Evolutionary conservation across 2,329 filamentous ascomycete species (phyloP).

Genomic region (Cordyceps cicadae): DNA sequence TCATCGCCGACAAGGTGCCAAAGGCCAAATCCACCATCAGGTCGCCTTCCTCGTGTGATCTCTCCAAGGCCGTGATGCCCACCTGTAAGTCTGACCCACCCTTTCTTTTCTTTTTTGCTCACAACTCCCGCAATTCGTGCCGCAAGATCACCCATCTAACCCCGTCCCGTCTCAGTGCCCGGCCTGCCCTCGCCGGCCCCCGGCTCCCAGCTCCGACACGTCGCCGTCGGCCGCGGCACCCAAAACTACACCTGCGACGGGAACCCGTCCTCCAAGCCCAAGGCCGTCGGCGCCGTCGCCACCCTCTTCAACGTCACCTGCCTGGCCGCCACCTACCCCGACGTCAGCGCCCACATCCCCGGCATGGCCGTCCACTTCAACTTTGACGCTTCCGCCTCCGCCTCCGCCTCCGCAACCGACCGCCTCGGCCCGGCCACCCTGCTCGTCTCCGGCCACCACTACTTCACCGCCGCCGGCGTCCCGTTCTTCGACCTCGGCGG

Average conservation of each 20-base stretch:
- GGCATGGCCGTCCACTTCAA: slow-evolving; percentile 60
- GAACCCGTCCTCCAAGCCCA: slow-evolving; percentile 50
- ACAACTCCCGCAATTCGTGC: no score
- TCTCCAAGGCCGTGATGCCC: slow-evolving; percentile 45
- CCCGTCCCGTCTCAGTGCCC: slow-evolving; percentile 18
- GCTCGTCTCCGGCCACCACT: slow-evolving; percentile 67
- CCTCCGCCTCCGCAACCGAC: slow-evolving; percentile 10
- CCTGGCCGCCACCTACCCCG: slow-evolving; percentile 60
- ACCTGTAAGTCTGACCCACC: neutral
- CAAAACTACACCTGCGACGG: slow-evolving; percentile 87
- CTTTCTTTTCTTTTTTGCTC: no score
- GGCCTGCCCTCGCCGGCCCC: slow-evolving; percentile 52
- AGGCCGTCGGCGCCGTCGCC: slow-evolving; percentile 64
- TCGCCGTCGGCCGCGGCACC: slow-evolving; percentile 79
- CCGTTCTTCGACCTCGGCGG: slow-evolving; percentile 69
- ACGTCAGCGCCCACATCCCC: slow-evolving; percentile 57
- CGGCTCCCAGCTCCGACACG: slow-evolving; percentile 61
- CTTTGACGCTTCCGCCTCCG: slow-evolving; percentile 29
- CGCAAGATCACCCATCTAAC: neutral
- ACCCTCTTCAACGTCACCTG: slow-evolving; percentile 85
- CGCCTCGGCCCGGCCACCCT: slow-evolving; percentile 51
- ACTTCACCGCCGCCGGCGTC: slow-evolving; percentile 61
- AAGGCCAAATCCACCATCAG: slow-evolving; percentile 32
- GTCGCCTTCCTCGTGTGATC: slow-evolving; percentile 41
- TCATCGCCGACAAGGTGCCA: slow-evolving; percentile 48